These are phyloP conservation scores for Ceratobasidium theobromae DNA, from an alignment of 1,284 basidiomycete genomes.

Conservation along the genomic window DNA sequence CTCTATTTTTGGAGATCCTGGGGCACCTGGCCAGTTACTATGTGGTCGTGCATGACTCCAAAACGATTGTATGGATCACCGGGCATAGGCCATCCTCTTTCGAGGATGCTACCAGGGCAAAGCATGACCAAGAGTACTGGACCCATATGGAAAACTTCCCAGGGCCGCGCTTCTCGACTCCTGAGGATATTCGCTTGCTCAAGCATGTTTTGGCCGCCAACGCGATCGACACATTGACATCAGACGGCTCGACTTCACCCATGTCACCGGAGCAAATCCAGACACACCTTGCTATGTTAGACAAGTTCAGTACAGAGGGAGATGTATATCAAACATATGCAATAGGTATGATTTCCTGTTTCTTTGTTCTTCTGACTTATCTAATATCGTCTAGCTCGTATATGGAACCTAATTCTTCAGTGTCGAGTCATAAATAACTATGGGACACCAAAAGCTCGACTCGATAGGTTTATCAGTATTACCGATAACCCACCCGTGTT, in stretches of 20 bases:
- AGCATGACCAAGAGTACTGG: constrained; percentile 29
- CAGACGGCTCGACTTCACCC: constrained; percentile 19
- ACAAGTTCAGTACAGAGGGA: background rate
- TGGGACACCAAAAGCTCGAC: constrained; percentile 10
- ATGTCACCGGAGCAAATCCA: constrained; percentile 7
- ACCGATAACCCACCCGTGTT: constrained; percentile 5
- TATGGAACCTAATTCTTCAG: constrained; percentile 20
- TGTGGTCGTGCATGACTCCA: constrained; percentile 1
- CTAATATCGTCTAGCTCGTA: background rate
- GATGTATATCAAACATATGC: constrained; percentile 15
- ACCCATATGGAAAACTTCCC: constrained; percentile 28
- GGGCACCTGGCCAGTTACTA: constrained; percentile 11
- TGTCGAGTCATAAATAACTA: constrained; percentile 24
- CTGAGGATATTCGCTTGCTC: background rate
- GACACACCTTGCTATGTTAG: background rate
- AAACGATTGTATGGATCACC: constrained; percentile 3
- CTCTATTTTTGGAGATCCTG: constrained; percentile 3
- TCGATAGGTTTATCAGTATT: constrained; percentile 18
- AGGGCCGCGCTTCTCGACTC: constrained; percentile 5
- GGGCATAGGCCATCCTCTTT: background rate
- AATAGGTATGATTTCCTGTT: background rate
- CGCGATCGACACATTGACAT: constrained; percentile 13
- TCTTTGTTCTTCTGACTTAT: background rate
- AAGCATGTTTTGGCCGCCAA: constrained; percentile 6
- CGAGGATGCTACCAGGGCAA: background rate